Base-by-base conservation (phyloP, 345 rosid species). In the Syzygium grande region DNA sequence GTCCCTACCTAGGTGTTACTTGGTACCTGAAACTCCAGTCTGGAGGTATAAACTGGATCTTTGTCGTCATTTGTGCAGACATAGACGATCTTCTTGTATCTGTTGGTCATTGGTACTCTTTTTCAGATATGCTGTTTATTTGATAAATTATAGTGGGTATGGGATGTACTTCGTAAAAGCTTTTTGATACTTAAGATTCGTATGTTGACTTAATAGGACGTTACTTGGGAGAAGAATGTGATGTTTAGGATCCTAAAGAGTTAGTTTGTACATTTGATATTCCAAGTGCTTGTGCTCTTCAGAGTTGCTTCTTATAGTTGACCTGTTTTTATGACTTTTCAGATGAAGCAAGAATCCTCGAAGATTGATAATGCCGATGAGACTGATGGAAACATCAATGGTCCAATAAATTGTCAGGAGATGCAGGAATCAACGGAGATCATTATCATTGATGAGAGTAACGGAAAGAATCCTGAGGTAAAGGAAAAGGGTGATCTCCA, bases 401-500 rank as follows among this genome's bases (percentile, higher is more conserved):
- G 83, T 73, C 83, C 59, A 46, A 55, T 84, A 15, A 52, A 6
- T 53, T 84, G 43, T 30, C 59, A 84, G 86, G 59, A 52, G 61
- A 84, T 29, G 86, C 17, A 16, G 59, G 59, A 84, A 55, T 51
- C 59, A 10, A 84, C 27, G 6, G 59, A 53, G 27, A 55, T 84
- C 46, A 22, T 5, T 17, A 25, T 30, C 86, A 89, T 68, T 5
- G 88, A 91, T 85, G 90, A 90, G 86, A 90, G 84, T 80, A 87
- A 90, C 85, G 91, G 86, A 46, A 89, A 73, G 23, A 87, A 87
- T 86, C 87, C 88, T 4, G 68, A 77, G 25, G 86, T 30, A 10
- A 87, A 90, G 85, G 96, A 91, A 87, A 88, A 88, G 41, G 89
- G 88, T 85, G 80, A 55, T 86, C 88, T 90, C n/a, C 87, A 80